Evolutionary conservation across 2,329 filamentous ascomycete genomes (phyloP).

Genomic region (Onygenales sp.): DNA sequence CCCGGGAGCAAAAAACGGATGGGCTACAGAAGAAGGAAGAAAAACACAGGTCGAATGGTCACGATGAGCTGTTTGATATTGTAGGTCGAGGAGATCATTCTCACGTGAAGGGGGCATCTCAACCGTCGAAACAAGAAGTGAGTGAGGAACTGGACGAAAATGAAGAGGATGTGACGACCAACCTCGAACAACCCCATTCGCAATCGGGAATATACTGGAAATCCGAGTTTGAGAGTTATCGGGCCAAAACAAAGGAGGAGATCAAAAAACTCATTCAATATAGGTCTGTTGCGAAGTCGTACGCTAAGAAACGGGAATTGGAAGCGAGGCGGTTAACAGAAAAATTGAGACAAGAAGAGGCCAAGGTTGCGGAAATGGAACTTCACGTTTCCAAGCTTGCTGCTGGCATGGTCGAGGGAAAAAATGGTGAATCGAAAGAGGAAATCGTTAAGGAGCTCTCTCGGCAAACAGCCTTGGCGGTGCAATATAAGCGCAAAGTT

Average conservation of each 20-base stretch:
- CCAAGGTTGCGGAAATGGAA: conserved; percentile 36
- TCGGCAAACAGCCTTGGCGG: conserved; percentile 34
- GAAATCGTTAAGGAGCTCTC: conserved; percentile 32
- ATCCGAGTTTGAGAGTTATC: conserved; percentile 49
- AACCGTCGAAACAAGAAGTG: conserved; percentile 1
- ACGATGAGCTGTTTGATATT: conserved; percentile 20
- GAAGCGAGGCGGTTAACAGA: conserved; percentile 44
- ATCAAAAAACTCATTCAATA: conserved; percentile 53
- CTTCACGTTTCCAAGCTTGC: conserved; percentile 33
- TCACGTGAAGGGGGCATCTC: not conserved
- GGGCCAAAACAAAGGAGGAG: conserved; percentile 48
- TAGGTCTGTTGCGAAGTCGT: conserved; percentile 49
- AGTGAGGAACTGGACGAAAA: conserved; percentile 14
- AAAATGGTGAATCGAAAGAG: conserved; percentile 23
- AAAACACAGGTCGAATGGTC: conserved; percentile 1
- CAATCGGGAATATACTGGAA: conserved; percentile 55
- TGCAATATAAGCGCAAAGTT: conserved; percentile 36
- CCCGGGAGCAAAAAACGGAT: conserved; percentile 19
- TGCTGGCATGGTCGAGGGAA: conserved; percentile 27
- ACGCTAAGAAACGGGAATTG: conserved; percentile 49
- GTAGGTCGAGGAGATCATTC: conserved; percentile 6
- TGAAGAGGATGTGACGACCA: conserved; percentile 41
- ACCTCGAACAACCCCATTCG: conserved; percentile 45
- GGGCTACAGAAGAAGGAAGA: not conserved
- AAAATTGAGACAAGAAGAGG: conserved; percentile 43